These are phyloP conservation scores for Pseudogymnoascus destructans DNA, from an alignment of 2,329 filamentous ascomycete genomes.

Conservation along the genomic window DNA sequence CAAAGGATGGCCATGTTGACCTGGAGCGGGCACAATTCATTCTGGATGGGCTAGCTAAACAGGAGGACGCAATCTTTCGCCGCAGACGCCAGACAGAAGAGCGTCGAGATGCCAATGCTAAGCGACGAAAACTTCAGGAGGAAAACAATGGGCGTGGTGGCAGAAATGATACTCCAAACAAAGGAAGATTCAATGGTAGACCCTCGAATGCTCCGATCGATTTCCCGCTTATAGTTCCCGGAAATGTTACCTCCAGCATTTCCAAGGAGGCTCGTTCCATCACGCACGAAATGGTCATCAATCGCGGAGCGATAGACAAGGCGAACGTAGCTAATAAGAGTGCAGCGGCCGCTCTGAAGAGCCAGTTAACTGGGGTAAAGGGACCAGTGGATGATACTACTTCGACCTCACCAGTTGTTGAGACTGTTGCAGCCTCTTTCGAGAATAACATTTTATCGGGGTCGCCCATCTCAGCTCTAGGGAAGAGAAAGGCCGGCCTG, in stretches of 20 bases:
- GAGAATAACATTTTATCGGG: constrained; percentile 9
- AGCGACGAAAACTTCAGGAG: constrained; percentile 63
- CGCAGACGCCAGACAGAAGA: constrained; percentile 79
- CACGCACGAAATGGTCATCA: constrained; percentile 81
- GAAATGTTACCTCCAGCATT: constrained; percentile 35
- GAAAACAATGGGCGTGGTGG: constrained; percentile 29
- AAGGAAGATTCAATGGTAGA: constrained; percentile 17
- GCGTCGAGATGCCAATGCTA: constrained; percentile 63
- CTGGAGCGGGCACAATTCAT: constrained; percentile 79
- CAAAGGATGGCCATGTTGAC: constrained; percentile 86
- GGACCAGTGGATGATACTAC: constrained; percentile 17
- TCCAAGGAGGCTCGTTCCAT: constrained; percentile 46
- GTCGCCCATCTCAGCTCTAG: constrained; percentile 39
- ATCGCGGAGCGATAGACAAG: constrained; percentile 50
- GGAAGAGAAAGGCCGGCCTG: constrained; percentile 66
- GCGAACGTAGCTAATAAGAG: constrained; percentile 84
- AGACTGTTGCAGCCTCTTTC: constrained; percentile 20
- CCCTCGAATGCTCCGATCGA: constrained; percentile 28
- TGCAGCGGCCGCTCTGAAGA: constrained; percentile 78
- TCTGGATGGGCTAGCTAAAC: constrained; percentile 72
- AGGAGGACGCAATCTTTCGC: constrained; percentile 88
- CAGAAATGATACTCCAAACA: constrained; percentile 21
- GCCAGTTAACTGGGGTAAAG: constrained; percentile 49
- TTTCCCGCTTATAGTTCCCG: constrained; percentile 45
- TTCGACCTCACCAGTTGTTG: constrained; percentile 14